Base-by-base conservation (phyloP, 805 yeast genomes). In the Tetrapisispora phaffii region DNA sequence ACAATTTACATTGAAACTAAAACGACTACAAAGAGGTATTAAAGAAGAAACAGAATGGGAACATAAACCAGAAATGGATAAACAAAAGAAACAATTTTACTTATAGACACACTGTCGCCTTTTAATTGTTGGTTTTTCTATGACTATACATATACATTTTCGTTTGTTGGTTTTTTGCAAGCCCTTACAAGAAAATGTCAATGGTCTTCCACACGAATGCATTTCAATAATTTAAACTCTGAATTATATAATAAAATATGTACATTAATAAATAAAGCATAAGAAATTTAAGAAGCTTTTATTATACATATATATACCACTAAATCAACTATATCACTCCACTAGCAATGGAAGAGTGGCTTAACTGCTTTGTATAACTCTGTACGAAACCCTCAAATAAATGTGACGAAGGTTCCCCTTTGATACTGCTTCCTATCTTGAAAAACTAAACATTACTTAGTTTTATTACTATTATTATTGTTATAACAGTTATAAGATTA, bases 1-100 rank as follows among this genome's bases (percentile, higher is more conserved):
- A 1, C 97, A 89, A 65, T 93, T 93, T 65, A 93, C 98, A 1
- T 67, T 93, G 62, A 82, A 84, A 60, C 68, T 93, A 54, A 78
- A 96, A 65, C 75, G 97, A 58, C 70, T 93, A 47, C 97, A 90
- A 65, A 83, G 80, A 67, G 98, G 97, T 44, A 75, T 93, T 57
- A 80, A 80, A 59, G 95, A 87, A 53, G 97, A 90, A 58, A 73
- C 85, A 23, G 96, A 87, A 58, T 90, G 97, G 97, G 97, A 93
- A 66, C 95, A 88, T 68, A 78, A 86, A 55, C 82, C 96, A 3
- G 95, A 85, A 52, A 89, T 93, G 97, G 97, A 93, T 65, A 82
- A 83, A 58, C 97, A 90, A 64, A 90, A 89, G 79, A 80, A 81
- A 67, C 88, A 86, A 76, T 90, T 90, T 62, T 82, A 87, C 60